These are phyloP conservation scores for Colletotrichum plurivorum DNA, from an alignment of 2,329 filamentous ascomycete species.

Conservation along the genomic window DNA sequence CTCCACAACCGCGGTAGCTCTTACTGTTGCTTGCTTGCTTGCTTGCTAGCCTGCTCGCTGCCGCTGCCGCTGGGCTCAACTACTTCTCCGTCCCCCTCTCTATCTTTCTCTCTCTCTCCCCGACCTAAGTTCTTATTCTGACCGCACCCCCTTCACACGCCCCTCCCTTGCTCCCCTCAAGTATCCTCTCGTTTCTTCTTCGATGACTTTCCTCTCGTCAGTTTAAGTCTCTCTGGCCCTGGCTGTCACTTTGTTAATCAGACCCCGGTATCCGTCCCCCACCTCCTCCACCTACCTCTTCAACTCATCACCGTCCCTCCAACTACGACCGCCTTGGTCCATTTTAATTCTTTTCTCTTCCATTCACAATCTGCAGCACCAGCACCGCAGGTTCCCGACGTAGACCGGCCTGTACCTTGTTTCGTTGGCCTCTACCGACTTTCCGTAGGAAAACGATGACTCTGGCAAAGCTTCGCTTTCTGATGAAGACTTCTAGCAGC, in stretches of 20 bases:
- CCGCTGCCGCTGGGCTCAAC: conserved; percentile 12
- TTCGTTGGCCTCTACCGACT: conserved; percentile 45
- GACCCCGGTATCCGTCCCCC: conserved; percentile 42
- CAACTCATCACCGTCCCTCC: conserved; percentile 41
- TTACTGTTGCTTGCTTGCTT: conserved; percentile 23
- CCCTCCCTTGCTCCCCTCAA: conserved; percentile 31
- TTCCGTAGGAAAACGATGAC: conserved; percentile 54
- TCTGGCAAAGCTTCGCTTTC: conserved; percentile 53
- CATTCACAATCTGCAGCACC: conserved; percentile 46
- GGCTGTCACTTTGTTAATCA: conserved; percentile 43
- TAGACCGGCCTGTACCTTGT: conserved; percentile 52
- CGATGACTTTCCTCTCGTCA: conserved; percentile 38
- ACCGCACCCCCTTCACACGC: conserved; percentile 34
- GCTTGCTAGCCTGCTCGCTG: conserved; percentile 8
- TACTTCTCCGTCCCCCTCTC: conserved; percentile 16
- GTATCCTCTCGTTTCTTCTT: conserved; percentile 38
- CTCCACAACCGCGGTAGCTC: conserved; percentile 33
- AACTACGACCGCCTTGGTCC: conserved; percentile 41
- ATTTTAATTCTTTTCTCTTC: conserved; percentile 44
- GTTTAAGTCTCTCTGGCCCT: conserved; percentile 36
- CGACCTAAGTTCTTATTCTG: conserved; percentile 22
- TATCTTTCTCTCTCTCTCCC: conserved; percentile 7
- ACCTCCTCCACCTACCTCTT: conserved; percentile 40
- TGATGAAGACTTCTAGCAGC: conserved; percentile 53
- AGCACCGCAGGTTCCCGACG: conserved; percentile 54